Percentiles rank a stretch among this genome's conserved stretches.
Evolutionary conservation across 2,329 filamentous ascomycete species (phyloP).

Genomic region (Drechmeria coniospora): DNA sequence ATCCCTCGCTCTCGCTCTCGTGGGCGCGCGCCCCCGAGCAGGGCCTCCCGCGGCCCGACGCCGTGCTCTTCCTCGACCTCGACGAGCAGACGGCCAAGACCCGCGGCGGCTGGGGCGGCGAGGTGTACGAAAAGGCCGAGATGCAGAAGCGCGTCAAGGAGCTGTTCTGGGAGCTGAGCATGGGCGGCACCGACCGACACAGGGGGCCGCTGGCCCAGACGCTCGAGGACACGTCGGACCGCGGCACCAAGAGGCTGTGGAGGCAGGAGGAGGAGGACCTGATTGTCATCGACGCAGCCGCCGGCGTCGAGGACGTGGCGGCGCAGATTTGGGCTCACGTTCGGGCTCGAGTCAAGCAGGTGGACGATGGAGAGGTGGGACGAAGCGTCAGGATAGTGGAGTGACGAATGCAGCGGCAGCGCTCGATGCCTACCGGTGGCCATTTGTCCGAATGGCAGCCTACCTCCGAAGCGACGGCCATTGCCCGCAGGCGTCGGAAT

Average conservation of each 20-base stretch:
- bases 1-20: slow-evolving; percentile 48
- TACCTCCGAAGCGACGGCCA: too few relatives aligned
- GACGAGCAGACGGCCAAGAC: slow-evolving; percentile 54
- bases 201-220: slow-evolving; percentile 9
- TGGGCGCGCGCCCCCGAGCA: slow-evolving; percentile 81
- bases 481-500: too few relatives aligned
- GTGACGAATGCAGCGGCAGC: too few relatives aligned
- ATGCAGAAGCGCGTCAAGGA: slow-evolving; percentile 70
- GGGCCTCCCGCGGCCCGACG: slow-evolving; percentile 73
- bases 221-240: too few relatives aligned
- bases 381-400: slow-evolving; percentile 26
- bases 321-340: slow-evolving; percentile 40
- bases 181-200: slow-evolving; percentile 22
- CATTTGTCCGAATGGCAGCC: too few relatives aligned
- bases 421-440: too few relatives aligned
- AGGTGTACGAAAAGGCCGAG: slow-evolving; percentile 73
- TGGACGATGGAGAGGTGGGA: slow-evolving; percentile 34
- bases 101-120: slow-evolving; percentile 75
- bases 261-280: slow-evolving; percentile 37
- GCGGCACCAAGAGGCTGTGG: slow-evolving; percentile 21
- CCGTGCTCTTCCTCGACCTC: slow-evolving; percentile 77
- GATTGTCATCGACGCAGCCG: slow-evolving; percentile 37
- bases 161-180: slow-evolving; percentile 48
- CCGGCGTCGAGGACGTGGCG: slow-evolving; percentile 39
- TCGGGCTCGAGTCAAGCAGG: slow-evolving; percentile 27